phyloP scores from a whole-genome alignment of 306 rosid species.

The barrel medic (Medicago truncatula) region MtrunA17r5.0-ANR NC_053048.1:51676001-51676500 shows the following conservation, averaged over 20 bases:
- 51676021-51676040: not conserved
- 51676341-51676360: too few relatives aligned
- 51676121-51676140: constrained; percentile 52
- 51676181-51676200: constrained; percentile 43
- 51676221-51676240: constrained; percentile 33
- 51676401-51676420: constrained; percentile 47
- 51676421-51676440: constrained; percentile 35
- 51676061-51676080: not conserved
- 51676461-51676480: not conserved
- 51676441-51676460: constrained; percentile 23
- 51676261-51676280: constrained; percentile 51
- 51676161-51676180: constrained; percentile 60
- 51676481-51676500: not conserved
- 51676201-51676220: constrained; percentile 2
- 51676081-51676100: constrained; percentile 31
- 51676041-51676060: not conserved
- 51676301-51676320: not conserved
- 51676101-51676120: constrained; percentile 45
- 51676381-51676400: constrained; percentile 40
- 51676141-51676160: constrained; percentile 63
- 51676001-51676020: constrained; percentile 42
- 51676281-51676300: not conserved
- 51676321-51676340: too few relatives aligned
- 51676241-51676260: constrained; percentile 42
- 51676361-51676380: not conserved